These are phyloP conservation scores for Nicotiana knightiana DNA, from an alignment of 257 asterid species.

Conservation along the genomic window DNA sequence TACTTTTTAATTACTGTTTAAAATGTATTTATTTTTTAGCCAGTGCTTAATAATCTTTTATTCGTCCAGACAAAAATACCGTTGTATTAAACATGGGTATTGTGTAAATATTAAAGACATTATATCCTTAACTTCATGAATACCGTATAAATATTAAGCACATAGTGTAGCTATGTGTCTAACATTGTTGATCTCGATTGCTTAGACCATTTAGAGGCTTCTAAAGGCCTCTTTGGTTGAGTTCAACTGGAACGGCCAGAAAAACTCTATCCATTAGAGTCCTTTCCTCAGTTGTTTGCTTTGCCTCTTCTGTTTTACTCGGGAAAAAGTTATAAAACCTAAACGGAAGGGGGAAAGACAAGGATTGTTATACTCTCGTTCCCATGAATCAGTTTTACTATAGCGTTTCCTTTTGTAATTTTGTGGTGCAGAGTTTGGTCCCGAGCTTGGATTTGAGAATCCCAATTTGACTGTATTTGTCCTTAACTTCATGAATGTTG, in stretches of 20 bases:
- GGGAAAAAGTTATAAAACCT: not conserved
- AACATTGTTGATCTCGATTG: not conserved
- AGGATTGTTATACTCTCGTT: not conserved
- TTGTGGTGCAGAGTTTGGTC: slow-evolving; percentile 52
- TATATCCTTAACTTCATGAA: too few relatives aligned
- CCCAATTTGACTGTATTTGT: slow-evolving; percentile 56
- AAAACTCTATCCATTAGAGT: not conserved
- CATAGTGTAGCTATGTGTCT: not conserved
- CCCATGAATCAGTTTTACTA: not conserved
- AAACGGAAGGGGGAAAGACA: not conserved
- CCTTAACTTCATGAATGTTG: too few relatives aligned
- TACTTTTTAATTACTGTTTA: too few relatives aligned
- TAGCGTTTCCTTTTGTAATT: not conserved
- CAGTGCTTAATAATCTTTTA: too few relatives aligned
- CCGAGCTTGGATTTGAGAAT: slow-evolving; percentile 83
- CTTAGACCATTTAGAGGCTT: not conserved
- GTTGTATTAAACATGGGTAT: too few relatives aligned
- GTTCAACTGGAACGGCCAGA: not conserved
- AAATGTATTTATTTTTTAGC: too few relatives aligned
- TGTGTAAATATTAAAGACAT: too few relatives aligned
- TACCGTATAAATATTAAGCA: too few relatives aligned
- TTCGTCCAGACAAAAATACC: too few relatives aligned
- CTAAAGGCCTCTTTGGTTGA: not conserved
- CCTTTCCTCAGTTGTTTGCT: not conserved
- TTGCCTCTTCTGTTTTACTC: not conserved